Evolutionary conservation across 768 basidiomycete genomes (phyloP).

Genomic region (Mycena crocata): DNA sequence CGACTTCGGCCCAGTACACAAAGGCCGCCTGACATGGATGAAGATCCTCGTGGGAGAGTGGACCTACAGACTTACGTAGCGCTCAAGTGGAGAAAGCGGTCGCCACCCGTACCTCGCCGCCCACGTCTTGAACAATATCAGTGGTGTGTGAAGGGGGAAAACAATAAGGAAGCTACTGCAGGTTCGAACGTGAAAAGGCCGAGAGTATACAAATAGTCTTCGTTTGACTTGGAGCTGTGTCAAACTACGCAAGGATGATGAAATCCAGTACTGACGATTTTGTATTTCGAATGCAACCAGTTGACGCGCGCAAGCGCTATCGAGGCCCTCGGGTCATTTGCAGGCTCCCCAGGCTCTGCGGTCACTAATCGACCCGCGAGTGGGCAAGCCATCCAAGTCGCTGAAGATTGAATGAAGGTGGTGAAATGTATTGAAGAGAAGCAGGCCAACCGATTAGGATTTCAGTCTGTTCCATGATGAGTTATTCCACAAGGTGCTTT

Average conservation of each 20-base stretch:
- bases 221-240: slow-evolving; percentile 44
- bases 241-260: neutral
- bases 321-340: slow-evolving; percentile 53
- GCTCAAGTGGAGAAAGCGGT: slow-evolving; percentile 55
- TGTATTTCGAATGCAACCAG: slow-evolving; percentile 56
- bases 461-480: slow-evolving; percentile 50
- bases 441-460: slow-evolving; percentile 52
- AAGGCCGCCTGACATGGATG: slow-evolving; percentile 47
- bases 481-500: neutral
- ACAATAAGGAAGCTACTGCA: slow-evolving; percentile 39
- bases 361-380: slow-evolving; percentile 32
- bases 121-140: slow-evolving; percentile 48
- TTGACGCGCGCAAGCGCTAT: slow-evolving; percentile 56
- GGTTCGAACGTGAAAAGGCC: slow-evolving; percentile 54
- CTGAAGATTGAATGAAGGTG: slow-evolving; percentile 31
- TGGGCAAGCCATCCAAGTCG: slow-evolving; percentile 52
- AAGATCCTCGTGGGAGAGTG: neutral
- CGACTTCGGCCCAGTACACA: slow-evolving; percentile 59
- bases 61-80: slow-evolving; percentile 40
- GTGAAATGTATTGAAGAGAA: neutral
- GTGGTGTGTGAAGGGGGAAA: neutral
- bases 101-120: slow-evolving; percentile 58
- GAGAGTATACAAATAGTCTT: slow-evolving; percentile 57
- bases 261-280: slow-evolving; percentile 45
- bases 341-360: slow-evolving; percentile 35